Base-by-base conservation (phyloP, 2,329 filamentous ascomycete species). In the Aspergillus felis region DNA sequence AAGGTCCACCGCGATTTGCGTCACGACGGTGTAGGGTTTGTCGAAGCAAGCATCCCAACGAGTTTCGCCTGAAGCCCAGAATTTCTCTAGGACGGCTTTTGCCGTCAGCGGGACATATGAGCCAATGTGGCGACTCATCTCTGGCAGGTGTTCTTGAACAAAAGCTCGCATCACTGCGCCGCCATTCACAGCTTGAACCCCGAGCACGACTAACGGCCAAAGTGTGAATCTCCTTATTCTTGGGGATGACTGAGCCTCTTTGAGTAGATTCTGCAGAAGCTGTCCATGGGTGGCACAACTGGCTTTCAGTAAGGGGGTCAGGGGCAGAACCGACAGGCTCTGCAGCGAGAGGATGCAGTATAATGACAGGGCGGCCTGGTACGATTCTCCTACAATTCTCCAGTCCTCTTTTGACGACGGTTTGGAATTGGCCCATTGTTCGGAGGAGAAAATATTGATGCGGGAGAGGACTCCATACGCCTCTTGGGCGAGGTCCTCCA, bases 11-110 rank as follows among this genome's bases (percentile, higher is more conserved):
- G 58, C 56, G 9, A 42, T 20, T 53, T 70, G 55, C 59, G 24
- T 63, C 38, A 17, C 57, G 51, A 74, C 70, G 2, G 62, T 62
- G 50, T 73, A 73, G 27, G 70, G 67, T 48, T 58, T 62, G 49
- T 76, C 72, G 50, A 77, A 78, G 59, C 76, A 78, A 38, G 57
- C 62, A 64, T 77, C 74, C 74, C 75, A 78, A 3, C 54, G 17
- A 3, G 60, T 68, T 53, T 64, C 49, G 0, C 68, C 66, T 0
- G 69, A 72, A 3, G 60, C 60, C 75, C 75, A 77, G 48, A 74
- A 77, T 20, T 27, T 63, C 53, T 75, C 61, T 1, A 78, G 62
- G 1, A 73, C 61, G 0, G 27, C 41, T 55, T 70, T 71, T 2
- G 71, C 73, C 24, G 61, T 61, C 25, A 73, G 57, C 4, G 74